Evolutionary conservation across 2,329 filamentous ascomycete genomes (phyloP), one percentile per base, ranked within the genome.

Genomic region (Colletotrichum brevisporum): DNA sequence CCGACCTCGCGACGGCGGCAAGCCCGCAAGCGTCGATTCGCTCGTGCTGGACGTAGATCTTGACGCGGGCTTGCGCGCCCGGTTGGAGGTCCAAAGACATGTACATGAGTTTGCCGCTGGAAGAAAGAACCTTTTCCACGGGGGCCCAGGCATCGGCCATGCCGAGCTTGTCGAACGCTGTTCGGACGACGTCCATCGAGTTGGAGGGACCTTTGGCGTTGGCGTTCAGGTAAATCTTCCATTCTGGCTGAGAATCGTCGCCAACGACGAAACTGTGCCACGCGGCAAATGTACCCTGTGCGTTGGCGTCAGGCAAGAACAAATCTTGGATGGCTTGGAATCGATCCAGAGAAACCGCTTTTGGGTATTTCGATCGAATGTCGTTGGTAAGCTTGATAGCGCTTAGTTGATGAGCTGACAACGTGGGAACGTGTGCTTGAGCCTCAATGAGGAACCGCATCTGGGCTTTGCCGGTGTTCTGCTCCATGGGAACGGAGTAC

Each of bases 141-240:
- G 2, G 26, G 15, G 16, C 1, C 27, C n/a, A 39, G n/a, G 27
- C n/a, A 16, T 50, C 16, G 9, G 6, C 3, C 26, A 51, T 50
- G 1, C 45, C 10, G 9, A 59, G 56, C 21, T 27, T 31, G 12
- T 21, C 2, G 10, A 50, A 36, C 16, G 45, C 27, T 39, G 39
- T 43, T 10, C 2, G 21, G 27, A 31, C 10, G 6, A 41, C n/a
- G 9, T 24, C n/a, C 15, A n/a, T 3, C 2, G n/a, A 18, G 10
- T 10, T 18, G 15, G 56, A 21, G 13, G 16, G 8, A 6, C 41
- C 56, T 10, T 4, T 21, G 16, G 27, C 26, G 26, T 41, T 50
- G 43, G n/a, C 9, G 13, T n/a, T 59, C 9, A 51, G n/a, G 26
- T 59, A 59, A 2, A 51, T 16, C 16, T 59, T 59, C 56, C 45